phyloP scores from a whole-genome alignment of 306 rosid genomes.

The Elaeagnus macrophylla region DNA sequence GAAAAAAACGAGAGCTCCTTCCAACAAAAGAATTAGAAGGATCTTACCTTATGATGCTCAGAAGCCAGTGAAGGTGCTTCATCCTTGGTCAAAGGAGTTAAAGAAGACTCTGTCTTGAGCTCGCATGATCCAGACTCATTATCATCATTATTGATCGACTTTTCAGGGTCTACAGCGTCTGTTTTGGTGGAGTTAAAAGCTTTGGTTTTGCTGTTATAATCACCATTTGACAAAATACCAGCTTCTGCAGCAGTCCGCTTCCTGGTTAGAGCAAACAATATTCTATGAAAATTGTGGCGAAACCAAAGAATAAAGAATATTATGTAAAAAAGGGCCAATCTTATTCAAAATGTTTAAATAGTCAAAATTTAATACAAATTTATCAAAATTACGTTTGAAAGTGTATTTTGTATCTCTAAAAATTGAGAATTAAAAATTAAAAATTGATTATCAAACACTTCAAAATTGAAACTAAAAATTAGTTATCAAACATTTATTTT shows the following conservation, averaged over 20 bases:
- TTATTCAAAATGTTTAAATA: too few species aligned
- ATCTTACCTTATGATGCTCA: slow-evolving; percentile 41
- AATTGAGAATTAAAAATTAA: too few species aligned
- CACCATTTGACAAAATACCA: slow-evolving; percentile 44
- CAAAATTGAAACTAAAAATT: too few species aligned
- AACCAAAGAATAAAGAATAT: too few species aligned
- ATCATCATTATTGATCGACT: slow-evolving; percentile 22
- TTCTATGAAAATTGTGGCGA: background rate
- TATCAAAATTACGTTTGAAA: too few species aligned
- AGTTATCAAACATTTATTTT: too few species aligned
- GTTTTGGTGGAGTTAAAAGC: slow-evolving; percentile 28
- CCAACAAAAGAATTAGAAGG: slow-evolving; percentile 13
- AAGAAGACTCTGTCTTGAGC: slow-evolving; percentile 27
- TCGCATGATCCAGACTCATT: slow-evolving; percentile 27
- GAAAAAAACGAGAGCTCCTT: background rate
- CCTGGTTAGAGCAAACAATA: slow-evolving; percentile 35
- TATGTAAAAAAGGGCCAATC: too few species aligned
- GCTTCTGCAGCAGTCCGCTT: slow-evolving; percentile 56
- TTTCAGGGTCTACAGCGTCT: slow-evolving; percentile 32
- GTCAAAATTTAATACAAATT: too few species aligned
- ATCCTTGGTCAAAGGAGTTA: slow-evolving; percentile 27
- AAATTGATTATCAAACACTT: too few species aligned
- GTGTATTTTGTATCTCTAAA: too few species aligned
- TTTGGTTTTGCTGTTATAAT: slow-evolving; percentile 36
- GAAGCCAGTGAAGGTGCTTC: slow-evolving; percentile 34